phyloP scores from a whole-genome alignment of 1,139 yeast species.

The Dujonia santamariae region DNA sequence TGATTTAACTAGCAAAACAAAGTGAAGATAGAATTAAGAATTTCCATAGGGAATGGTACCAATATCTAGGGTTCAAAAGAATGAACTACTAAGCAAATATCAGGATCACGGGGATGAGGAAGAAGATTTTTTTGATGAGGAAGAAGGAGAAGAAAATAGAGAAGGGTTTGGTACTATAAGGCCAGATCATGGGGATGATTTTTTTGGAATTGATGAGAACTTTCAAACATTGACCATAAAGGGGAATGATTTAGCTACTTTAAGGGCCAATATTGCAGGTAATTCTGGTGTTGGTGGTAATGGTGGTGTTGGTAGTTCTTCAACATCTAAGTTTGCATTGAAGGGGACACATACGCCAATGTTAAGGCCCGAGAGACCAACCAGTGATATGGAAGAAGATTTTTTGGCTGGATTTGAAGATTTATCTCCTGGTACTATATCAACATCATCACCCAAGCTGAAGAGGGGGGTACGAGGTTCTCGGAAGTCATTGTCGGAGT shows the following conservation, averaged over 20 bases:
- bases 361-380: slow-evolving; percentile 5
- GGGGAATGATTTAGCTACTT: slow-evolving; percentile 14
- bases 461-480: background rate
- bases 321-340: slow-evolving; percentile 4
- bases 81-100: slow-evolving; percentile 12
- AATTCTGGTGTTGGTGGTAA: background rate
- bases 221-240: slow-evolving; percentile 24
- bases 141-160: slow-evolving; percentile 5
- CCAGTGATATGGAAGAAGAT: slow-evolving; percentile 3
- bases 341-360: slow-evolving; percentile 8
- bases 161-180: too few relatives aligned
- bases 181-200: too few relatives aligned
- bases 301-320: background rate
- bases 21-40: too few relatives aligned
- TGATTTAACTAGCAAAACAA: too few relatives aligned
- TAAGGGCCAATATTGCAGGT: slow-evolving; percentile 8
- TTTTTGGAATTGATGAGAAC: slow-evolving; percentile 14
- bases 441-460: slow-evolving; percentile 24
- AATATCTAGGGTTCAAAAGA: too few relatives aligned
- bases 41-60: too few relatives aligned
- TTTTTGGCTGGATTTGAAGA: slow-evolving; percentile 9
- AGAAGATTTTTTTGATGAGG: slow-evolving; percentile 13
- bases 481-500: slow-evolving; percentile 26
- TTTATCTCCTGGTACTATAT: slow-evolving; percentile 18
- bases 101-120: slow-evolving; percentile 9